Base-by-base conservation (phyloP, 306 rosid species). In the Mimosa pudica region DNA sequence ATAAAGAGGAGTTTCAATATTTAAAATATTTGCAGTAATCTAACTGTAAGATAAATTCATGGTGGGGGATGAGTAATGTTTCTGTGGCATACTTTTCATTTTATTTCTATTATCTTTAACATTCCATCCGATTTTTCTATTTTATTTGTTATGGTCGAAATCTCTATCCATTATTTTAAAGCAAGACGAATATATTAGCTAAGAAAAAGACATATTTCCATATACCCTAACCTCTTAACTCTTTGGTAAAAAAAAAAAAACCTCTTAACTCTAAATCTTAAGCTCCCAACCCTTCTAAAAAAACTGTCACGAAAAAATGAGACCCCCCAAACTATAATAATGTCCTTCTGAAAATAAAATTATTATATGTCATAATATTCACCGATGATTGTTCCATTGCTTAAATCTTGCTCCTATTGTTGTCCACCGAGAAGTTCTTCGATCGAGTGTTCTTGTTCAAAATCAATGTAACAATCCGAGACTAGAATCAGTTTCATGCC, bases 401-500 rank as follows among this genome's bases (percentile, higher is more conserved):
- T 47, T 46, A 24, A 47, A 30, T 24, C 42, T 10, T 11, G 60
- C 69, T 65, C 30, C 70, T 42, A 62, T 12, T 78, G 52, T 76
- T 51, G 75, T 51, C 63, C 8, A 44, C 55, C 49, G 35, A 57
- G 48, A 61, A 77, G 82, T 67, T 24, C 57, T 70, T 70, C 18
- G 57, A 70, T 46, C 24, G 60, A 70, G 58, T 70, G 18, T 47
- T 70, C 60, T 70, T 20, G 74, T 6, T 92, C 92, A 16, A 89
- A 95, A 54, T 93, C 93, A 78, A 95, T n/a, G 85, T 95, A 95
- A 79, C 96, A 95, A 89, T 95, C 98, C 3, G 98, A 95, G 75
- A 95, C 89, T 68, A 70, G 47, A 67, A 87, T 80, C 86, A 95
- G 69, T 86, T 90, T 92, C 86, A 91, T 66, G 45, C 85, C 98